These are phyloP conservation scores for Omphalotus guepiniiformis DNA, from an alignment of 768 basidiomycete species.

Conservation along the genomic window DNA sequence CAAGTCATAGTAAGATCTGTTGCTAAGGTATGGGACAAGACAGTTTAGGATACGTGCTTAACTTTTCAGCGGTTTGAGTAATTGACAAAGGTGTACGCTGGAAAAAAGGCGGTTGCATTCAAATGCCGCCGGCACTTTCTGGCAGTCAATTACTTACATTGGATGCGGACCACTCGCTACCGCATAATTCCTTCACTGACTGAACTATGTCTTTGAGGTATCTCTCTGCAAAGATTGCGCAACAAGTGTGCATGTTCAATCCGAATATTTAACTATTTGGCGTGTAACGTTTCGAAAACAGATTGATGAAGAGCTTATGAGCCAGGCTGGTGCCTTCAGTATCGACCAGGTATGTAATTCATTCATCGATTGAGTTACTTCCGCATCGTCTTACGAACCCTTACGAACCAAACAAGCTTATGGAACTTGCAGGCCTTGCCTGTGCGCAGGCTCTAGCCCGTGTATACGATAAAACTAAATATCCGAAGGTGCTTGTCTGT, in stretches of 20 bases:
- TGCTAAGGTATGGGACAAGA: too few relatives aligned
- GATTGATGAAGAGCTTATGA: constrained; percentile 97
- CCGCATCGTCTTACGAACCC: background rate
- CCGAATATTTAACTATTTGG: background rate
- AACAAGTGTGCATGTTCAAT: constrained; percentile 48
- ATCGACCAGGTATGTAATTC: constrained; percentile 75
- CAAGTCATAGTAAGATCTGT: background rate
- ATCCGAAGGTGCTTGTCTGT: constrained; percentile 83
- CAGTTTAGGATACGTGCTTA: background rate
- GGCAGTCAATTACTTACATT: too few relatives aligned
- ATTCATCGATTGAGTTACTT: background rate
- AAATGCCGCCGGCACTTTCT: too few relatives aligned
- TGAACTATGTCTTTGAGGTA: constrained; percentile 54
- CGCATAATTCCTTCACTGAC: background rate
- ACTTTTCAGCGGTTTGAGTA: background rate
- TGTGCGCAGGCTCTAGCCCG: constrained; percentile 85
- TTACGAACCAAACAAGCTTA: constrained; percentile 51
- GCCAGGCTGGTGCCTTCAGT: constrained; percentile 82
- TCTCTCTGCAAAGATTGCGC: constrained; percentile 68
- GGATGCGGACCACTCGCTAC: too few relatives aligned
- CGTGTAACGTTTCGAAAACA: constrained; percentile 27
- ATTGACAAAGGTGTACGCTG: background rate
- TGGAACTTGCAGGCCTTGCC: constrained; percentile 94
- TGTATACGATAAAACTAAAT: constrained; percentile 65
- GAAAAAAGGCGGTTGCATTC: constrained; percentile 3